Conservation (phyloP, 306 rosid species). For the Castanea crenata region DNA sequence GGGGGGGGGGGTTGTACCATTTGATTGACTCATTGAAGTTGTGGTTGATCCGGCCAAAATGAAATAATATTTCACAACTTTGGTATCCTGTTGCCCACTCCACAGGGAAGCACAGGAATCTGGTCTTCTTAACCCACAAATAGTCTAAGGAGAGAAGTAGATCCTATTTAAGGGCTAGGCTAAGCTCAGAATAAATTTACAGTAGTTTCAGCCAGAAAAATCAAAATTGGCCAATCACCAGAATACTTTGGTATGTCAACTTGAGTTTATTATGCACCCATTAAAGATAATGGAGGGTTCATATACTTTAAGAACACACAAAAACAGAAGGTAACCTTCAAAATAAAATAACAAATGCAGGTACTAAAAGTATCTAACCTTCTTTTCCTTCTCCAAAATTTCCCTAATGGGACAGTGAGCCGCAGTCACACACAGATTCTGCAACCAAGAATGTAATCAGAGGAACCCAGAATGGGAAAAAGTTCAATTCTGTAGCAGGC, state of each 20-base stretch:
- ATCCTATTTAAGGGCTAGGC: neutral
- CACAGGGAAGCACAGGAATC: neutral
- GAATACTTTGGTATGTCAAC: neutral
- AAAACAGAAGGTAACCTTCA: neutral
- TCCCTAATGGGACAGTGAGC: slow-evolving; percentile 92
- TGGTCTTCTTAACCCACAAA: neutral
- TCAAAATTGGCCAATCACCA: neutral
- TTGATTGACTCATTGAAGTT: no score
- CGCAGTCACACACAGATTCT: slow-evolving; percentile 89
- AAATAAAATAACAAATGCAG: neutral
- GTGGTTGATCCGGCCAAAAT: no score
- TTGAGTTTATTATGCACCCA: neutral
- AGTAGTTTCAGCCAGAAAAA: no score
- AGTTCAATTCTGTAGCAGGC: slow-evolving; percentile 12
- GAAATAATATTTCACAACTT: neutral
- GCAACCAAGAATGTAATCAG: slow-evolving; percentile 37
- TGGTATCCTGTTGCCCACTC: neutral
- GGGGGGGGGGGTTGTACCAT: no score
- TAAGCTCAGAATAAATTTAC: no score
- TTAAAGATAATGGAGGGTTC: neutral
- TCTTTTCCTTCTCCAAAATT: slow-evolving; percentile 87
- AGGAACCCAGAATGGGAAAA: neutral
- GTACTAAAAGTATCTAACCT: slow-evolving; percentile 35
- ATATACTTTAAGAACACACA: neutral
- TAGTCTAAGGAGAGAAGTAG: neutral